These are phyloP conservation scores for Hyphopichia fennica DNA, from an alignment of 1,139 yeast species.

Conservation along the genomic window DNA sequence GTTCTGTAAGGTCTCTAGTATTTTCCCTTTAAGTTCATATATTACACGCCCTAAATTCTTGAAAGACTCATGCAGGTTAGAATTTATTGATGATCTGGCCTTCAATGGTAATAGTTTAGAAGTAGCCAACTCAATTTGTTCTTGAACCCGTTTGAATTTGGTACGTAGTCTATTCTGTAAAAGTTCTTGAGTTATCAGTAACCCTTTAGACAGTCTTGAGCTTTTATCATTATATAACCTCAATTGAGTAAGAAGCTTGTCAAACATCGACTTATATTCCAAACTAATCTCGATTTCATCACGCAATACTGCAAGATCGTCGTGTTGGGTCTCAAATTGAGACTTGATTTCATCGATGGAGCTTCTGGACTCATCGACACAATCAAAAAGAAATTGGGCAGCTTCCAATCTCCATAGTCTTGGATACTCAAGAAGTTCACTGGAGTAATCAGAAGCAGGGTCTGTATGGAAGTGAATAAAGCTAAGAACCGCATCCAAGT, in stretches of 20 bases:
- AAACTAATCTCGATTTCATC: conserved; percentile 12
- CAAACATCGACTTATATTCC: conserved; percentile 14
- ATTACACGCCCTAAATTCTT: conserved; percentile 22
- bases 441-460: background rate
- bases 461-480: background rate
- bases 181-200: conserved; percentile 10
- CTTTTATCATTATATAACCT: conserved; percentile 9
- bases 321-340: background rate
- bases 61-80: conserved; percentile 9
- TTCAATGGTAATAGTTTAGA: conserved; percentile 27
- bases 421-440: conserved; percentile 1
- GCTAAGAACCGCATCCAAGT: background rate
- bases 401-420: conserved; percentile 6
- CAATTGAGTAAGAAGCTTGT: conserved; percentile 18
- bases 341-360: background rate
- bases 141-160: conserved; percentile 16
- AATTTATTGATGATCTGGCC: conserved; percentile 11
- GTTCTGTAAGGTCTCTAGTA: conserved; percentile 12
- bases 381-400: background rate
- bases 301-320: conserved; percentile 5
- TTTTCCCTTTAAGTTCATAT: conserved; percentile 20
- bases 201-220: conserved; percentile 9
- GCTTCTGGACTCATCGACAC: background rate
- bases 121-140: conserved; percentile 18
- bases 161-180: conserved; percentile 18